phyloP scores from a whole-genome alignment of 768 basidiomycete species.

The Naganishia randhawae region DNA sequence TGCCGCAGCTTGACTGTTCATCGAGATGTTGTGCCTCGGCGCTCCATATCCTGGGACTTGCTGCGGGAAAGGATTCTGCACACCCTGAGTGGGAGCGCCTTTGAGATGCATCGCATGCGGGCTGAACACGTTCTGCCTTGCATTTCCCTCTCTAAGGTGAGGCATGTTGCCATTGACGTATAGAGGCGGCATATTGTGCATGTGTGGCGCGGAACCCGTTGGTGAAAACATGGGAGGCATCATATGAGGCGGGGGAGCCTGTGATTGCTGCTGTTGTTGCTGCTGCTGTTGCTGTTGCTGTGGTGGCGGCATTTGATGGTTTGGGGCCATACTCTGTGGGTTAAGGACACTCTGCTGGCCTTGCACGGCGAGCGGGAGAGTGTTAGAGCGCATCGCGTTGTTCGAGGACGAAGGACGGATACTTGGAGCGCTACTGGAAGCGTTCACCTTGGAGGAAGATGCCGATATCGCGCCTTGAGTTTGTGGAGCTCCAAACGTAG shows the following conservation, averaged over 20 bases:
- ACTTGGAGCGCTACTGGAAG: background rate
- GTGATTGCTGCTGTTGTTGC: background rate
- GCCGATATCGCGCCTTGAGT: constrained; percentile 20
- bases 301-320: background rate
- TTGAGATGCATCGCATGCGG: constrained; percentile 19
- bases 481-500: constrained; percentile 11
- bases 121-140: constrained; percentile 17
- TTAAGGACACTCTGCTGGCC: background rate
- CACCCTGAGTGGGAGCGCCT: background rate
- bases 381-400: constrained; percentile 17
- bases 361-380: constrained; percentile 15
- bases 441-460: background rate
- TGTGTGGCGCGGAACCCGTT: background rate
- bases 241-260: constrained; percentile 15
- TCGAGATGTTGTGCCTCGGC: constrained; percentile 15
- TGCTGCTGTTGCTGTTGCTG: constrained; percentile 1
- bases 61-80: constrained; percentile 22
- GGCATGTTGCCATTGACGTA: constrained; percentile 21
- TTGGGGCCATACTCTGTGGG: background rate
- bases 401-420: background rate
- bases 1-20: constrained; percentile 5
- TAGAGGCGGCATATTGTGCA: constrained; percentile 19
- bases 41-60: constrained; percentile 22
- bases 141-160: constrained; percentile 1
- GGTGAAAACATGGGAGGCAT: constrained; percentile 18